Evolutionary conservation across 306 rosid species (phyloP).

Genomic region (Geum urbanum): DNA sequence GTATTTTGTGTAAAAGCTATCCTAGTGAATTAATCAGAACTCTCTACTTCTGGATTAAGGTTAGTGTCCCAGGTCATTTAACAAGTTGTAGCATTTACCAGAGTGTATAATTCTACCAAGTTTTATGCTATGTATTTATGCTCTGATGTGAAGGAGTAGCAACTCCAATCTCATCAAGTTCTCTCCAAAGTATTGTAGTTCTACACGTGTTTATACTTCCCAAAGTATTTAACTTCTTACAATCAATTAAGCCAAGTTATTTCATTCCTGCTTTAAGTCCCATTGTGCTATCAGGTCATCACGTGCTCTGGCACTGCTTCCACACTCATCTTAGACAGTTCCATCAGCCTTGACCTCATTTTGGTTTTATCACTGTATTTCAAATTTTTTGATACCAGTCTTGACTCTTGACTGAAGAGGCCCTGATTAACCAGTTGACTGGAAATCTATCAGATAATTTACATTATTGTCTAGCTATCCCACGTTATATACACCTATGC

Average conservation of each 20-base stretch:
- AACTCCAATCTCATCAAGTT: neutral
- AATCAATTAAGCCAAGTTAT: neutral
- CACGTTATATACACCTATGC: neutral
- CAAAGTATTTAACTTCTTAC: neutral
- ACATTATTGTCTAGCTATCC: neutral
- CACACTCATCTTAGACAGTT: too few relatives aligned
- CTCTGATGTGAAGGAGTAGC: neutral
- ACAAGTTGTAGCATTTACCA: neutral
- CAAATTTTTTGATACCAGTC: neutral
- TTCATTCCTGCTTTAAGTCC: neutral
- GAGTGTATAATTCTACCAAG: neutral
- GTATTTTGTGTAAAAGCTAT: neutral
- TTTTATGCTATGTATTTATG: neutral
- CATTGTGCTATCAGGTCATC: too few relatives aligned
- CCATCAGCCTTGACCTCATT: neutral
- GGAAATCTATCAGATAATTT: neutral
- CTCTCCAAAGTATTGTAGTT: too few relatives aligned
- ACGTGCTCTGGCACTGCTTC: too few relatives aligned
- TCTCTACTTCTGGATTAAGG: neutral
- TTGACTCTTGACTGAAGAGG: neutral
- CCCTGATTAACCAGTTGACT: neutral
- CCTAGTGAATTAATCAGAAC: neutral
- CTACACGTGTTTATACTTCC: neutral
- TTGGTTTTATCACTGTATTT: neutral
- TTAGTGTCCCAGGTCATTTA: neutral